phyloP scores from a whole-genome alignment of 139 green algal species.

The Coelastrella sp. region DNA sequence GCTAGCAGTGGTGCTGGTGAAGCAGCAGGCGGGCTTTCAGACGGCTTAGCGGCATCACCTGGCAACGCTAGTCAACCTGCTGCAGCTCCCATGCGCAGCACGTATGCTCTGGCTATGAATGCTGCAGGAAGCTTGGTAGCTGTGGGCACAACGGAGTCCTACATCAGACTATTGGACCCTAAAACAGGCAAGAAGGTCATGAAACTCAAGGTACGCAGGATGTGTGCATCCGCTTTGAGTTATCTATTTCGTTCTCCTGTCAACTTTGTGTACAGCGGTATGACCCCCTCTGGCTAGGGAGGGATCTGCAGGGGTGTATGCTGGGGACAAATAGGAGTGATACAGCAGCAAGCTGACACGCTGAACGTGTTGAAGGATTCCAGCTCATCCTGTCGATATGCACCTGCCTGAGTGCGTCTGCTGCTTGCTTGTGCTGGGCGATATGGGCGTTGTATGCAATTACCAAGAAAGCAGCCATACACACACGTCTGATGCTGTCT shows the following conservation, averaged over 20 bases:
- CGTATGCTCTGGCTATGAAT: slow-evolving; percentile 88
- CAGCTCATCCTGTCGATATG: too few species aligned
- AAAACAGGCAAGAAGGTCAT: slow-evolving; percentile 70
- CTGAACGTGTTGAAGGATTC: too few species aligned
- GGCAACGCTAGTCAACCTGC: background rate
- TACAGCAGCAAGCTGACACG: too few species aligned
- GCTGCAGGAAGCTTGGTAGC: slow-evolving; percentile 71
- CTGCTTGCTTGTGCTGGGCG: too few species aligned
- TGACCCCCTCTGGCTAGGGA: too few species aligned
- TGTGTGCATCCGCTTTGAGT: background rate
- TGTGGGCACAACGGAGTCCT: slow-evolving; percentile 75
- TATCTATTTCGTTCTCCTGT: too few species aligned
- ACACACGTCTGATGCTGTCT: background rate
- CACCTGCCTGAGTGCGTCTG: too few species aligned
- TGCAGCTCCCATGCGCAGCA: slow-evolving; percentile 58
- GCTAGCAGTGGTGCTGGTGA: background rate
- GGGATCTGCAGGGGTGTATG: too few species aligned
- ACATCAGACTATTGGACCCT: slow-evolving; percentile 80
- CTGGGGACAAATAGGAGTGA: too few species aligned
- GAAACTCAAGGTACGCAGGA: slow-evolving; percentile 66
- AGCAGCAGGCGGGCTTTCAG: background rate
- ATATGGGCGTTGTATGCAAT: too few species aligned
- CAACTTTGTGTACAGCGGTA: too few species aligned
- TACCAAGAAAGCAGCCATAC: too few species aligned
- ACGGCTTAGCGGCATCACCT: background rate